phyloP scores from a whole-genome alignment of 768 basidiomycete genomes.

The Lactifluus subvellereus region DNA sequence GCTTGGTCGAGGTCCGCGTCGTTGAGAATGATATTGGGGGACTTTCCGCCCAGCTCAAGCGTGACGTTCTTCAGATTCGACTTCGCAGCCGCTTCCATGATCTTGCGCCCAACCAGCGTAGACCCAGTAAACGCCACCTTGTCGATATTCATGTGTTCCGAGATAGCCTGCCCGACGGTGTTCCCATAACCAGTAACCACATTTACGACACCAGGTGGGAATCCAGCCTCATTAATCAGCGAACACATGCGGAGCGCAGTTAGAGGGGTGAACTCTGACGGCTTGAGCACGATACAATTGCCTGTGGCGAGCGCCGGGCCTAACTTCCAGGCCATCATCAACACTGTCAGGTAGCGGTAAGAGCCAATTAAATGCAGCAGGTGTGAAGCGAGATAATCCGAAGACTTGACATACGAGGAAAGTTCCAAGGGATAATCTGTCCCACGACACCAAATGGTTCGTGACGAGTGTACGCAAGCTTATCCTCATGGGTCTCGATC shows the following conservation, averaged over 20 bases:
- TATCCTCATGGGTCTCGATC: constrained; percentile 51
- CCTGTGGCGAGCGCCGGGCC: constrained; percentile 60
- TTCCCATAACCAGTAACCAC: constrained; percentile 50
- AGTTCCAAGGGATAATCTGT: constrained; percentile 68
- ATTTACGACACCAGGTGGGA: constrained; percentile 61
- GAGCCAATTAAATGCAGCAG: not conserved
- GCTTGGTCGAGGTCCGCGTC: constrained; percentile 55
- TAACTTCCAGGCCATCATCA: constrained; percentile 58
- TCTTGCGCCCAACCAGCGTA: constrained; percentile 55
- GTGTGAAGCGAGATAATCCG: not conserved
- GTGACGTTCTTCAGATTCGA: constrained; percentile 66
- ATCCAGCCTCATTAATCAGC: constrained; percentile 51
- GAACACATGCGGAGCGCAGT: constrained; percentile 43
- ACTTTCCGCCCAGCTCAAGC: constrained; percentile 68
- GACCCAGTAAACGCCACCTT: constrained; percentile 74
- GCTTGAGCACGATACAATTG: constrained; percentile 59
- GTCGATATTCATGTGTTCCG: constrained; percentile 49
- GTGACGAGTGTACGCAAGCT: constrained; percentile 56
- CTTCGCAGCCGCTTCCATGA: constrained; percentile 54
- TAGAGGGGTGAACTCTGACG: constrained; percentile 58
- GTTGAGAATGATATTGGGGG: constrained; percentile 54
- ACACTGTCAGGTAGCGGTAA: constrained; percentile 27
- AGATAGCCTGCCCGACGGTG: constrained; percentile 52
- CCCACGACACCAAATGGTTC: constrained; percentile 54
- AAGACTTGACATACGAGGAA: constrained; percentile 37